These are phyloP conservation scores for Sclerotinia nivalis DNA, from an alignment of 2,329 filamentous ascomycete genomes.

Conservation along the genomic window DNA sequence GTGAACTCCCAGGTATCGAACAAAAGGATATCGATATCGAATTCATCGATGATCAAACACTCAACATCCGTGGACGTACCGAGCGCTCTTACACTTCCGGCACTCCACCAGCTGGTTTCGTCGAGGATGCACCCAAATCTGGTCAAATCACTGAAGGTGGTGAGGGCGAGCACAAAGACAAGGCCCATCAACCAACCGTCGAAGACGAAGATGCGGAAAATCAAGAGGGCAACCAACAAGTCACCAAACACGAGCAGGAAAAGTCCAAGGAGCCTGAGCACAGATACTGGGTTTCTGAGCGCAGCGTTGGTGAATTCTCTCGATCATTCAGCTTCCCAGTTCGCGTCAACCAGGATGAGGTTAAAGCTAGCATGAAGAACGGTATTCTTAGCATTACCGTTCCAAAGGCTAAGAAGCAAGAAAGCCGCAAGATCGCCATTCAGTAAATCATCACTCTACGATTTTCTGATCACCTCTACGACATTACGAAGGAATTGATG, in stretches of 20 bases:
- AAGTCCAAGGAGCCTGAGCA: constrained; percentile 39
- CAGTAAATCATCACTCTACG: constrained; percentile 24
- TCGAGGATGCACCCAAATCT: constrained; percentile 46
- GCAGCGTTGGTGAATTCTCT: constrained; percentile 65
- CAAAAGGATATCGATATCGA: constrained; percentile 76
- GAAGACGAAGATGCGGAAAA: constrained; percentile 44
- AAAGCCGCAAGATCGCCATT: constrained; percentile 56
- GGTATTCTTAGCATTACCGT: constrained; percentile 65
- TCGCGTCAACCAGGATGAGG: constrained; percentile 61
- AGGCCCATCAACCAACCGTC: constrained; percentile 53
- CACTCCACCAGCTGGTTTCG: constrained; percentile 46
- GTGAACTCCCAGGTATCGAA: constrained; percentile 74
- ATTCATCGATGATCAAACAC: constrained; percentile 73
- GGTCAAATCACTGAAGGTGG: constrained; percentile 47
- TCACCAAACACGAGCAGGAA: constrained; percentile 26
- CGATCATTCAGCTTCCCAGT: constrained; percentile 68
- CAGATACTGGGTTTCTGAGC: constrained; percentile 73
- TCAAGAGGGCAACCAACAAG: constrained; percentile 25
- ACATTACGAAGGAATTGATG: constrained; percentile 14
- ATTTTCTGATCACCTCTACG: background rate
- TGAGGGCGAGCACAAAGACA: constrained; percentile 43
- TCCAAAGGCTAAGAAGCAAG: constrained; percentile 65
- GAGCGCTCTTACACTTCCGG: constrained; percentile 62
- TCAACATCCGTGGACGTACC: constrained; percentile 68
- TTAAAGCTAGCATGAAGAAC: constrained; percentile 63